Percentiles rank a stretch among this genome's conserved stretches.
These are phyloP conservation scores for Pestalotiopsis sp. DNA, from an alignment of 2,329 filamentous ascomycete species.

Conservation along the genomic window DNA sequence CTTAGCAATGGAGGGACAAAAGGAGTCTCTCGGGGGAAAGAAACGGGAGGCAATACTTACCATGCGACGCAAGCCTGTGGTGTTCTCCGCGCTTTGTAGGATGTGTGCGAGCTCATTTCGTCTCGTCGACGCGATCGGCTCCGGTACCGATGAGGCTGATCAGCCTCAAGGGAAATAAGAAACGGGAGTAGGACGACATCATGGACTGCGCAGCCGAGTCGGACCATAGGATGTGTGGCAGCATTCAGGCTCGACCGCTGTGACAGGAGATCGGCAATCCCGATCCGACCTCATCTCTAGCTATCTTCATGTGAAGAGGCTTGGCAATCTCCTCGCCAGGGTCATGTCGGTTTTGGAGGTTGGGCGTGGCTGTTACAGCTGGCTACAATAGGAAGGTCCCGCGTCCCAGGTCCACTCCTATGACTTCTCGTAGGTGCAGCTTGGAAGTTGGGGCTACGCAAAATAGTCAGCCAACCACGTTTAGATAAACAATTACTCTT, in stretches of 20 bases:
- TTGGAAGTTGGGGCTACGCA: neutral
- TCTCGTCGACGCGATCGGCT: conserved; percentile 3
- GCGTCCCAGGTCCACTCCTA: neutral
- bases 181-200: neutral
- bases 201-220: neutral
- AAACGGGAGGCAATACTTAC: neutral
- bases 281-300: neutral
- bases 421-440: neutral
- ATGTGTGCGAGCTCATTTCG: conserved; percentile 5
- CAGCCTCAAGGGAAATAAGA: neutral
- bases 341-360: neutral
- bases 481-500: neutral
- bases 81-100: conserved; percentile 7
- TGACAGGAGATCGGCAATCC: conserved; percentile 8
- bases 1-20: neutral
- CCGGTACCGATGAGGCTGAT: neutral
- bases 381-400: conserved; percentile 7
- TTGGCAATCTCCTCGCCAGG: neutral
- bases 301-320: conserved; percentile 1
- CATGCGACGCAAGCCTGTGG: conserved; percentile 14
- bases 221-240: neutral
- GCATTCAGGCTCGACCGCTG: neutral
- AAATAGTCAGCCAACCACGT: neutral
- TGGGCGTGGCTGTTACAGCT: neutral
- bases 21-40: neutral